Percentiles rank a stretch among this genome's conserved stretches.
phyloP scores from a whole-genome alignment of 75 land plant species.

The Selaginella moellendorffii region DNA sequence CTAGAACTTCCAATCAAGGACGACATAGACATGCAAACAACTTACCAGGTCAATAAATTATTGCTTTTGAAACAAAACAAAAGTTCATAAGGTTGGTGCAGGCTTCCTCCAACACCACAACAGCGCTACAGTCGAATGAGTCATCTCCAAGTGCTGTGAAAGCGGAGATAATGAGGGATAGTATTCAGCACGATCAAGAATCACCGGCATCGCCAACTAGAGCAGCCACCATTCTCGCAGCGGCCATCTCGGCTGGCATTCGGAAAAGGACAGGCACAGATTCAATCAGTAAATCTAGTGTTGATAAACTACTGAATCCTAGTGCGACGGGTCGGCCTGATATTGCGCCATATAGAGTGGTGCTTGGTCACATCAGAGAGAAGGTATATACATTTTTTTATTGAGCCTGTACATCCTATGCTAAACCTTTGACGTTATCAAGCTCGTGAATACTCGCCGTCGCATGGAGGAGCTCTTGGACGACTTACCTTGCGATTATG shows the following conservation, averaged over 20 bases:
- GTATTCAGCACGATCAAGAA: not conserved
- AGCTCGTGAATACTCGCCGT: constrained; percentile 68
- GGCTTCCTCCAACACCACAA: not conserved
- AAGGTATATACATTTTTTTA: constrained; percentile 30
- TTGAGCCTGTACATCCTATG: too few relatives aligned
- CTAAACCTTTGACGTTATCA: not conserved
- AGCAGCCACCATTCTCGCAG: not conserved
- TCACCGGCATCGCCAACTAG: not conserved
- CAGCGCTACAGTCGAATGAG: not conserved
- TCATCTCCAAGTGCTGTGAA: not conserved
- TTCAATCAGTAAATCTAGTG: constrained; percentile 55
- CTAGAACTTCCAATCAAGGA: constrained; percentile 53
- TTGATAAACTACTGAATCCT: constrained; percentile 81
- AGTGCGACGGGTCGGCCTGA: constrained; percentile 50
- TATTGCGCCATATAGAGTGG: constrained; percentile 79
- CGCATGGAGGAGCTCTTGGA: constrained; percentile 80
- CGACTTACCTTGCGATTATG: constrained; percentile 61
- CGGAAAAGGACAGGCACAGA: constrained; percentile 46
- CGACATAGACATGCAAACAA: constrained; percentile 29
- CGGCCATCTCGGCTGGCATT: not conserved
- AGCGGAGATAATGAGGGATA: not conserved
- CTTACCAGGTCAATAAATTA: not conserved
- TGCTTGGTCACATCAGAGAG: constrained; percentile 78
- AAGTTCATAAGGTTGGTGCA: too few relatives aligned
- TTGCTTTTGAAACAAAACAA: too few relatives aligned